Evolutionary conservation across 371 early-diverging fungal species (phyloP), one percentile per base, ranked within the genome.

Genomic region (Rhizopus sp.): DNA sequence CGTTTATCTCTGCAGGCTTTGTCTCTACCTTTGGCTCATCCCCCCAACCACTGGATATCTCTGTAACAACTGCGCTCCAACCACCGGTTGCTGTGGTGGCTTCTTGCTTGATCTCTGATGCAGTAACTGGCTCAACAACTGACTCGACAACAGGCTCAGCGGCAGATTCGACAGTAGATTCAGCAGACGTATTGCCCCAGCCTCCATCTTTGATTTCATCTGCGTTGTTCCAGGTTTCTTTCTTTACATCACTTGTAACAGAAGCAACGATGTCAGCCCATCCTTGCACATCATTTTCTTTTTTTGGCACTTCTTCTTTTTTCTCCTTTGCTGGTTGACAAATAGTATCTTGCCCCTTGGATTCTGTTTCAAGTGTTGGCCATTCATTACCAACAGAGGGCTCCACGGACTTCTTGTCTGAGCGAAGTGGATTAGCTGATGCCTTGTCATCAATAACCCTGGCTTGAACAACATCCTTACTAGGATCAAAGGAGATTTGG

Each of bases 11-110:
- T 31, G 2, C 49, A 30, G 10, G 39, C 39, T 38, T 38, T 10
- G 39, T 8, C 13, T 38, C 10, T 13, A 10, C 39, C 8, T 7
- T 42, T 15, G 44, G 44, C 7, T 12, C 44, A 42, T 42, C 16
- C 44, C 44, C 7, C 48, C 56, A 55, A 17, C 31, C 32, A 29
- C 40, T 9, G 17, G 16, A 31, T 7, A 17, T 52, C 8, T 53
- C 44, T 13, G 31, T 44, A 2, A 31, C 7, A 37, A 38, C 10
- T 8, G 37, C 44, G 16, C 44, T 42, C 55, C 46, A 39, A 4
- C 51, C 46, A 29, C 12, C 45, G 29, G 51, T 51, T 8, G 59
- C 29, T 15, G 45, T 45, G 9, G 33, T 58, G n/a, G 59, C 23
- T 23, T 23, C 23, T 23, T 23, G 23, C 23, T 23, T 23, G 23